Conservation (phyloP, 2,329 filamentous ascomycete species). For the Periconia sp. region DNA sequence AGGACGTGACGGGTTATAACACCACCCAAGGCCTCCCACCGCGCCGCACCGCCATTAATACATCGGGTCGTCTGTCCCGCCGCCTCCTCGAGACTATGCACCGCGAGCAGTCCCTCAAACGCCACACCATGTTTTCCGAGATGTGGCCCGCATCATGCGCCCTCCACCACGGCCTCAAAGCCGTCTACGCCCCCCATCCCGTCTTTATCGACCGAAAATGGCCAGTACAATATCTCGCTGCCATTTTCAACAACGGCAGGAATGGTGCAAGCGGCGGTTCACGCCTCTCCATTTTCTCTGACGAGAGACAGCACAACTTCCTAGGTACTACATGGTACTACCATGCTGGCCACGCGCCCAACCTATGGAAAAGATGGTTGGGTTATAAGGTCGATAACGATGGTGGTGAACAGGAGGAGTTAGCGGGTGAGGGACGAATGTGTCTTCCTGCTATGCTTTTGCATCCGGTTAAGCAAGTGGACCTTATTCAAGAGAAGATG, state of each 20-base stretch:
- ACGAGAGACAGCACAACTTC: constrained; percentile 61
- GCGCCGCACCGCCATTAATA: constrained; percentile 74
- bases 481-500: constrained; percentile 52
- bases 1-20: constrained; percentile 74
- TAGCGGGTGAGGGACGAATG: constrained; percentile 55
- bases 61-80: constrained; percentile 70
- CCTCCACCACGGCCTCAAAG: constrained; percentile 78
- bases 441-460: constrained; percentile 56
- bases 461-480: constrained; percentile 59
- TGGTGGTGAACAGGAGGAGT: constrained; percentile 53
- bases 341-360: constrained; percentile 58
- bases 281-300: constrained; percentile 55
- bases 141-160: constrained; percentile 78
- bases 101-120: constrained; percentile 71
- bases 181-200: constrained; percentile 68
- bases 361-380: constrained; percentile 63
- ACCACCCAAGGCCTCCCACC: constrained; percentile 62
- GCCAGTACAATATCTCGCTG: constrained; percentile 60
- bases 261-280: constrained; percentile 58
- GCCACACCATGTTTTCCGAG: constrained; percentile 77
- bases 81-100: constrained; percentile 75
- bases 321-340: constrained; percentile 61
- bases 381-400: constrained; percentile 60
- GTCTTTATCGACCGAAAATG: constrained; percentile 64
- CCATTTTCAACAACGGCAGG: constrained; percentile 62